Percentiles rank a stretch among this genome's conserved stretches.
These are phyloP conservation scores for Neonectria ditissima DNA, from an alignment of 2,329 filamentous ascomycete species.

Conservation along the genomic window DNA sequence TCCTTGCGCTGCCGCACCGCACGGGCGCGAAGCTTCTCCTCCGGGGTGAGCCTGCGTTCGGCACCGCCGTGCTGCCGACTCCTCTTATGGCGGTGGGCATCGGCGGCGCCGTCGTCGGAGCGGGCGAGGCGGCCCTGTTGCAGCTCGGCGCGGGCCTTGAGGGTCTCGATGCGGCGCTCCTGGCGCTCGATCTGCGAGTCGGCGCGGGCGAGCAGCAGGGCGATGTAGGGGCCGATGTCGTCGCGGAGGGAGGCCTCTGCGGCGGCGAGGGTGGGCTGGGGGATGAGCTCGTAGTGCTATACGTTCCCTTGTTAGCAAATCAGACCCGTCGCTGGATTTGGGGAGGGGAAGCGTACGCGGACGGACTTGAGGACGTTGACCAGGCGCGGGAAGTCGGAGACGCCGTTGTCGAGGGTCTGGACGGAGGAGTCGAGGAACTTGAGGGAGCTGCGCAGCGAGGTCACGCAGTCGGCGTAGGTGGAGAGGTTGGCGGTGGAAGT, in stretches of 20 bases:
- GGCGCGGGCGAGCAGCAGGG: conserved; percentile 82
- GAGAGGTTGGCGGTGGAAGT: conserved; percentile 44
- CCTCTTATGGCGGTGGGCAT: conserved; percentile 35
- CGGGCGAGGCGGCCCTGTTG: conserved; percentile 75
- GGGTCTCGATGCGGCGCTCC: conserved; percentile 82
- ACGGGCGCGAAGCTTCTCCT: conserved; percentile 63
- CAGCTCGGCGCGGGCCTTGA: conserved; percentile 85
- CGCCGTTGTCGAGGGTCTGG: conserved; percentile 65
- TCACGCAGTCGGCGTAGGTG: conserved; percentile 68
- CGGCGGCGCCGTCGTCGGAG: conserved; percentile 38
- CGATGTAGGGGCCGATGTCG: conserved; percentile 89
- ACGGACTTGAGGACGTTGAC: conserved; percentile 67
- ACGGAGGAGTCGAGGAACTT: conserved; percentile 71
- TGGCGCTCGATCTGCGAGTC: conserved; percentile 85
- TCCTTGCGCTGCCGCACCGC: conserved; percentile 85
- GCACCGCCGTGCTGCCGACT: conserved; percentile 35
- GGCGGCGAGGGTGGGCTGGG: conserved; percentile 82
- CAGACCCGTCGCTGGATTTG: not conserved
- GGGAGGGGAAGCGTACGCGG: conserved; percentile 56
- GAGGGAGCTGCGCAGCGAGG: conserved; percentile 70
- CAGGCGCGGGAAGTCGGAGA: conserved; percentile 69
- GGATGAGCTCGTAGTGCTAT: conserved; percentile 93
- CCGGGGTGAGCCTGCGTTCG: conserved; percentile 61
- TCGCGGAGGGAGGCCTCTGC: conserved; percentile 88
- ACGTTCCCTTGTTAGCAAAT: conserved; percentile 4